phyloP scores from a whole-genome alignment of 2,329 filamentous ascomycete genomes.

The Aspergillus fumigatus region DNA sequence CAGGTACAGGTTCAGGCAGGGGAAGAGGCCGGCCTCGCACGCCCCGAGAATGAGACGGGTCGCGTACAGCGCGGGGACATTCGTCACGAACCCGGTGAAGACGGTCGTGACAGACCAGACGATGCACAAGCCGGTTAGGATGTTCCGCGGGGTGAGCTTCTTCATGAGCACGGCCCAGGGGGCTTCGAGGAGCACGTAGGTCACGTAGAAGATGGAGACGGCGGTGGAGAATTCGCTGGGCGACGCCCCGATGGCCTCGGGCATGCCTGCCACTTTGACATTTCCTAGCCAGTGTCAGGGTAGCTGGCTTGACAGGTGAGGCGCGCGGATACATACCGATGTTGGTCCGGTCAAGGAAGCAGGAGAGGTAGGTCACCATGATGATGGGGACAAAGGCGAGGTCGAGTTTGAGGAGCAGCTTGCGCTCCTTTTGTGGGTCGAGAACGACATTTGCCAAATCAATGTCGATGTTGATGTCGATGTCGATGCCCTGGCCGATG shows the following conservation, averaged over 20 bases:
- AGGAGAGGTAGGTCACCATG: constrained; percentile 53
- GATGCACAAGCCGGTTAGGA: constrained; percentile 38
- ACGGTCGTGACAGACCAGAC: constrained; percentile 49
- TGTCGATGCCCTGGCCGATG: constrained; percentile 8
- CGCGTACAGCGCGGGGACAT: constrained; percentile 39
- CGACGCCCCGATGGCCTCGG: constrained; percentile 41
- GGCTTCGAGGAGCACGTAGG: constrained; percentile 48
- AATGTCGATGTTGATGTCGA: constrained; percentile 11
- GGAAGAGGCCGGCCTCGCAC: constrained; percentile 38
- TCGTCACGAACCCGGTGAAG: constrained; percentile 45
- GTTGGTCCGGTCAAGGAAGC: constrained; percentile 53
- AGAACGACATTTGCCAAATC: constrained; percentile 24
- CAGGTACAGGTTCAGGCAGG: constrained; percentile 37
- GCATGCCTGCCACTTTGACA: constrained; percentile 46
- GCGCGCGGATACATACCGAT: constrained; percentile 40
- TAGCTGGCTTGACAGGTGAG: neutral
- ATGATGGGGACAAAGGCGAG: constrained; percentile 49
- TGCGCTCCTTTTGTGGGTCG: constrained; percentile 44
- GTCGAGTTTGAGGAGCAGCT: constrained; percentile 47
- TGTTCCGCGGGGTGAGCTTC: constrained; percentile 41
- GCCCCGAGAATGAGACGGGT: constrained; percentile 36
- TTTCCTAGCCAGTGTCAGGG: constrained; percentile 35
- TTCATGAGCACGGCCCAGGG: constrained; percentile 48
- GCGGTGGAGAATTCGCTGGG: constrained; percentile 44
- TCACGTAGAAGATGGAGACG: constrained; percentile 50